phyloP scores from a whole-genome alignment of 805 yeast species.

The Candida verbasci region DNA sequence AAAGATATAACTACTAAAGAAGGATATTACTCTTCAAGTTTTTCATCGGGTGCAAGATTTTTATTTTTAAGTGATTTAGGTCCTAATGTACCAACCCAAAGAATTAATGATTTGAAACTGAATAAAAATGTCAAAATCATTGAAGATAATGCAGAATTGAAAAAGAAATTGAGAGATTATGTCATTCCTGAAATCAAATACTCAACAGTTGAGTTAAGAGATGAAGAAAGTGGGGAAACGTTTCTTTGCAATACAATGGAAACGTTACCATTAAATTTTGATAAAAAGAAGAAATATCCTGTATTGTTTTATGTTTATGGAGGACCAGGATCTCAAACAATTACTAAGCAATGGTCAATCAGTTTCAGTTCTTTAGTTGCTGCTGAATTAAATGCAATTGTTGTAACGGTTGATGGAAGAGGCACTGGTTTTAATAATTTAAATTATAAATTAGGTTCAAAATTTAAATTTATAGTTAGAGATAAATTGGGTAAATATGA shows the following conservation, averaged over 20 bases:
- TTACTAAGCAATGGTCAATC: constrained; percentile 54
- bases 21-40: constrained; percentile 69
- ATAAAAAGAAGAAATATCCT: constrained; percentile 65
- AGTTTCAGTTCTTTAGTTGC: constrained; percentile 74
- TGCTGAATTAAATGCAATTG: constrained; percentile 73
- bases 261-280: constrained; percentile 71
- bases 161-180: constrained; percentile 35
- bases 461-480: constrained; percentile 73
- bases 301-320: constrained; percentile 88
- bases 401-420: constrained; percentile 94
- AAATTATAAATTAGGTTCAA: constrained; percentile 38
- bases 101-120: constrained; percentile 45
- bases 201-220: constrained; percentile 49
- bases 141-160: constrained; percentile 45
- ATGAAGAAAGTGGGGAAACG: constrained; percentile 38
- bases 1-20: constrained; percentile 36
- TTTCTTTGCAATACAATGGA: constrained; percentile 64
- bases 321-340: constrained; percentile 92
- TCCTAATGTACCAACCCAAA: constrained; percentile 77
- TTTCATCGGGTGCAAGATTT: constrained; percentile 75
- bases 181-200: constrained; percentile 54
- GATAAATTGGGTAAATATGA: constrained; percentile 80
- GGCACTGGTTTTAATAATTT: constrained; percentile 89
- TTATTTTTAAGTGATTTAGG: constrained; percentile 70
- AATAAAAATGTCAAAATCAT: constrained; percentile 35